phyloP scores from a whole-genome alignment of 2,329 filamentous ascomycete genomes.

The Sarocladium oryzae region DNA sequence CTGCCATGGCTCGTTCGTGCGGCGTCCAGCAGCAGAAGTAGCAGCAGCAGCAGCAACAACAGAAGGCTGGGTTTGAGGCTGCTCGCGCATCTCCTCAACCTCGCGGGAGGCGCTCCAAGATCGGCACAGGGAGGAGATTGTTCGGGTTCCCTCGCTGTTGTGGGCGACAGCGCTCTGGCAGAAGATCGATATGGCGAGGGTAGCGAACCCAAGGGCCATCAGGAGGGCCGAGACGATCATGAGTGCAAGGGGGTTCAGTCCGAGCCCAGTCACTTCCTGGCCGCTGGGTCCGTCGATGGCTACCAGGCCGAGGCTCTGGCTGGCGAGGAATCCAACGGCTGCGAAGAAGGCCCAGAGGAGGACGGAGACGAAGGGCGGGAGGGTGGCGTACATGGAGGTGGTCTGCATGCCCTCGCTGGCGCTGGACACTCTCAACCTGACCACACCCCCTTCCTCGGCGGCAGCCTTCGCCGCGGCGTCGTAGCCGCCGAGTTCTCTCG shows the following conservation, averaged over 20 bases:
- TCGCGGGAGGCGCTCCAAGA: neutral
- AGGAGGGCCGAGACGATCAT: slow-evolving; percentile 35
- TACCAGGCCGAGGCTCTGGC: slow-evolving; percentile 34
- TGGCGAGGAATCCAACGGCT: slow-evolving; percentile 38
- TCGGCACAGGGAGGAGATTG: neutral
- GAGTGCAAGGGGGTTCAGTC: slow-evolving; percentile 37
- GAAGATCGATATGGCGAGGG: slow-evolving; percentile 28
- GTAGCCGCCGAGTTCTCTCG: slow-evolving; percentile 42
- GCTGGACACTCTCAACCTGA: slow-evolving; percentile 39
- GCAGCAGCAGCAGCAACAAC: too few species aligned
- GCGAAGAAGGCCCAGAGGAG: slow-evolving; percentile 36
- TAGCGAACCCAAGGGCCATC: slow-evolving; percentile 23
- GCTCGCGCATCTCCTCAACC: slow-evolving; percentile 1
- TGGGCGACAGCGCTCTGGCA: neutral
- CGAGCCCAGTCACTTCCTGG: slow-evolving; percentile 24
- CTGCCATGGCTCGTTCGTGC: neutral
- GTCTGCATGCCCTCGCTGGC: slow-evolving; percentile 36
- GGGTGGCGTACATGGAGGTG: slow-evolving; percentile 42
- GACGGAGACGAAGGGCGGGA: slow-evolving; percentile 41
- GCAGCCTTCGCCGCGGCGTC: slow-evolving; percentile 19
- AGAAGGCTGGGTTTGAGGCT: too few species aligned
- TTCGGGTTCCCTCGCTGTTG: neutral
- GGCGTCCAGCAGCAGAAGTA: too few species aligned
- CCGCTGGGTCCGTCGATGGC: slow-evolving; percentile 20
- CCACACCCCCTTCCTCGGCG: slow-evolving; percentile 12